phyloP scores from a whole-genome alignment of 1,284 basidiomycete genomes.

The Fomitiporia mediterranea region DNA sequence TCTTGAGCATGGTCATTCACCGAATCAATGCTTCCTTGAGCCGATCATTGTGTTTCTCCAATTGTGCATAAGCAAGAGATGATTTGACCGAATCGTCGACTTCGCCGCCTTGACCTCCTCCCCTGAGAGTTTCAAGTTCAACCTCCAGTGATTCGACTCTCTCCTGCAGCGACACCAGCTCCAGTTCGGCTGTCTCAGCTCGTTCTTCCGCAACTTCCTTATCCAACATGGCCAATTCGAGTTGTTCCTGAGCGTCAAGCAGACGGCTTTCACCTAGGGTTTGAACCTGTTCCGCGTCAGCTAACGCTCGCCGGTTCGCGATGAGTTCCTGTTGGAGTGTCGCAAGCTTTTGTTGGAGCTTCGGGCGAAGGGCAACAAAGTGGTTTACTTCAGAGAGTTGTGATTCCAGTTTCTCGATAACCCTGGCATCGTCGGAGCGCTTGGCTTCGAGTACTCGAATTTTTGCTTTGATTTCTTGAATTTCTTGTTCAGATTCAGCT shows the following conservation, averaged over 20 bases:
- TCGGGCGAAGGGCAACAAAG: constrained; percentile 82
- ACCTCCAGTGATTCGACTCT: constrained; percentile 78
- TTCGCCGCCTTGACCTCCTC: constrained; percentile 37
- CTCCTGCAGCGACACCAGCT: constrained; percentile 77
- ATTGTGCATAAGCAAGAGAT: constrained; percentile 80
- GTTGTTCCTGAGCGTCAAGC: constrained; percentile 76
- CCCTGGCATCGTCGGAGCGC: constrained; percentile 81
- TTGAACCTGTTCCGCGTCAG: constrained; percentile 63
- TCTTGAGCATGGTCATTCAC: constrained; percentile 35
- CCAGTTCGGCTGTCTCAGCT: constrained; percentile 74
- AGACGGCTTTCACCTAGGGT: constrained; percentile 57
- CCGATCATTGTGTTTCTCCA: constrained; percentile 95
- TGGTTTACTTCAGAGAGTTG: constrained; percentile 79
- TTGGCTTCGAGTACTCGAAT: constrained; percentile 83
- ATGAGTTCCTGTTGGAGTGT: constrained; percentile 76
- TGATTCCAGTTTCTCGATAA: constrained; percentile 81
- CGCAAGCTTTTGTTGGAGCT: constrained; percentile 83
- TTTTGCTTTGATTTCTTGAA: constrained; percentile 82
- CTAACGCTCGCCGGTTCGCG: constrained; percentile 59
- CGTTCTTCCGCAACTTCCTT: constrained; percentile 97
- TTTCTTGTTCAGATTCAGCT: constrained; percentile 45
- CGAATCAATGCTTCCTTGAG: constrained; percentile 90
- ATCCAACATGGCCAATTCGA: constrained; percentile 94
- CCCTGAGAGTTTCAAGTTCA: constrained; percentile 75
- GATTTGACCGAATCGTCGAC: constrained; percentile 49